phyloP scores from a whole-genome alignment of 176 grass and related monocot genomes.

The Cenchrus purpureus region DNA sequence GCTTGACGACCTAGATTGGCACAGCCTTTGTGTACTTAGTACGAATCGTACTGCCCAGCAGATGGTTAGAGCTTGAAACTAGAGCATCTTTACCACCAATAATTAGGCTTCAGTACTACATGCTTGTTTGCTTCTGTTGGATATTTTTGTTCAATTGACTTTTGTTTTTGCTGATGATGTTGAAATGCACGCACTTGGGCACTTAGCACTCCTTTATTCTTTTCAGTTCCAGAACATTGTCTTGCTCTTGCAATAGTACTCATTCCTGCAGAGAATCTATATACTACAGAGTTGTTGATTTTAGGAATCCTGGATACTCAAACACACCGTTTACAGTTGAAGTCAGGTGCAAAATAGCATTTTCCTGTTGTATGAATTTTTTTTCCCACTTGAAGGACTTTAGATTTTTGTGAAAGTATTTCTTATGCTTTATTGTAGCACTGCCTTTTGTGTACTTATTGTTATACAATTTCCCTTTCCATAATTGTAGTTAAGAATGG shows the following conservation, averaged over 20 bases:
- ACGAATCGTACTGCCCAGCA: slow-evolving; percentile 47
- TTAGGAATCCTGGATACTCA: neutral
- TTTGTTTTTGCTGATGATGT: slow-evolving; percentile 6
- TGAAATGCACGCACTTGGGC: slow-evolving; percentile 6
- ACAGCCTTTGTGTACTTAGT: slow-evolving; percentile 47
- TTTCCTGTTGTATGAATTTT: neutral
- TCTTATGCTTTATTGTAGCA: neutral
- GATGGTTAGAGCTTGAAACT: slow-evolving; percentile 46
- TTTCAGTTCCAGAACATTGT: neutral
- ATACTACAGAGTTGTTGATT: neutral
- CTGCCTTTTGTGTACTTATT: neutral
- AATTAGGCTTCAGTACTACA: slow-evolving; percentile 40
- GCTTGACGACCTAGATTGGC: slow-evolving; percentile 39
- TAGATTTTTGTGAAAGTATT: slow-evolving; percentile 5
- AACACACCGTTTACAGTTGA: slow-evolving; percentile 6
- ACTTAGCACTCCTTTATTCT: neutral
- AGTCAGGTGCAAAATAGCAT: neutral
- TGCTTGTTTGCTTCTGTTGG: slow-evolving; percentile 24
- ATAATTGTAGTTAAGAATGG: neutral
- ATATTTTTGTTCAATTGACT: neutral
- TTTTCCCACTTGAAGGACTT: neutral
- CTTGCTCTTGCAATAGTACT: neutral
- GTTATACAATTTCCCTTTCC: neutral
- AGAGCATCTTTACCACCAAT: slow-evolving; percentile 34
- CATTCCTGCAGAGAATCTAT: neutral